Base-by-base conservation (phyloP, 345 rosid genomes). In the Arabis alpina region DNA sequence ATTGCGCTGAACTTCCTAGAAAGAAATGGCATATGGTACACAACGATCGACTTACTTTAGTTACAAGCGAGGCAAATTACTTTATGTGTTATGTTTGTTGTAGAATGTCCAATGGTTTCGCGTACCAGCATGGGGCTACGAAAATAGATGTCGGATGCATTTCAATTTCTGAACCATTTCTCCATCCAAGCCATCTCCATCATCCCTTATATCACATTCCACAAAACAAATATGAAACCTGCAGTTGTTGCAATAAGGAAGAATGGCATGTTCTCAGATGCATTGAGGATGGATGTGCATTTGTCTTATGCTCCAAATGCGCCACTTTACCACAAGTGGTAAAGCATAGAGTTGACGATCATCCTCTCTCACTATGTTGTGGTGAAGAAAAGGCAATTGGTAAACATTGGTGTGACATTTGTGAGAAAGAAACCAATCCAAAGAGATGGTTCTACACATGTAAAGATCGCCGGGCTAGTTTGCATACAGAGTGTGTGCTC, bases 371-470 rank as follows among this genome's bases (percentile, higher is more conserved):
- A 6, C 32, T 64, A 64, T 37, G 34, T 9, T 64, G 11, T 60
- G 47, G 47, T 1, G 32, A 39, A 10, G 10, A 58, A 6, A 3
- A 0, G 10, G 10, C 14, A 58, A 39, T 10, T 16, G 63, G 63
- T 16, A 37, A 58, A 19, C 19, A 23, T 1, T 58, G 63, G 63
- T 58, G 63, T 23, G 47, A 58, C 2, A 43, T 60, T 12, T 41
- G 51, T 41, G 40, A 15, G 3, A 66, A 14, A 19, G 12, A 52
- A 66, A 5, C 11, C 7, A 10, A 40, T 41, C 39, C 14, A 51
- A 0, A 8, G 0, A 40, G 1, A 15, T 66, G 71, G 71, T 66
- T 39, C 40, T 66, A 53, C 24, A 66, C 70, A 1, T 50, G 70
- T 14, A 40, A 51, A 49, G 59, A 65, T 40, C 10, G 16, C 0